These are phyloP conservation scores for Lepidium sativum DNA, from an alignment of 345 rosid genomes.

Conservation along the genomic window DNA sequence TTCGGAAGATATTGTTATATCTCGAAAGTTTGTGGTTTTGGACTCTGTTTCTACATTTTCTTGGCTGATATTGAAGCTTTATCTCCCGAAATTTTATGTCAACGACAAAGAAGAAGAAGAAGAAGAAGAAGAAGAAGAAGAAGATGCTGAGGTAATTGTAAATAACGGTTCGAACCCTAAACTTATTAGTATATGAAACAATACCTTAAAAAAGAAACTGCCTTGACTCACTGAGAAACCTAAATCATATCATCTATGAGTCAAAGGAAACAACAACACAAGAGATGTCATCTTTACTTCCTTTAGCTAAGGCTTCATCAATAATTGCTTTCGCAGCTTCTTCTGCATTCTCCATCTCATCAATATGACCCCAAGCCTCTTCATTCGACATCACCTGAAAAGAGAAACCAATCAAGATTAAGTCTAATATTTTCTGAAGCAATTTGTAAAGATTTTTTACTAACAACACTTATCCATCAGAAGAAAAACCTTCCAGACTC, in stretches of 20 bases:
- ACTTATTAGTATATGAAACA: not conserved
- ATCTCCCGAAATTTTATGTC: slow-evolving; percentile 62
- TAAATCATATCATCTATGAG: no score
- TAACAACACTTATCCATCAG: not conserved
- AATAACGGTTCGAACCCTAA: not conserved
- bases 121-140: slow-evolving; percentile 41
- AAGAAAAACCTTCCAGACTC: slow-evolving; percentile 38
- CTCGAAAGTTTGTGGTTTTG: not conserved
- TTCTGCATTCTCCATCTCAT: slow-evolving; percentile 18
- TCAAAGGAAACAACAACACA: slow-evolving; percentile 32
- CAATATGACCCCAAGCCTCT: slow-evolving; percentile 28
- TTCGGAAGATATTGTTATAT: not conserved
- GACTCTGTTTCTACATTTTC: not conserved
- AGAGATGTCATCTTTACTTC: slow-evolving; percentile 37
- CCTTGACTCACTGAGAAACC: no score
- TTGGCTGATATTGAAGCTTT: slow-evolving; percentile 25
- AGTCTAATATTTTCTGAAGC: not conserved
- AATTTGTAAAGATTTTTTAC: not conserved
- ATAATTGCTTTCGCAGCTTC: slow-evolving; percentile 27
- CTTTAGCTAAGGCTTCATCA: slow-evolving; percentile 30
- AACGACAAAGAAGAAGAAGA: slow-evolving; percentile 48
- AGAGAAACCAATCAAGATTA: not conserved
- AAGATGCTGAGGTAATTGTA: slow-evolving; percentile 28
- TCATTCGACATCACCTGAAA: slow-evolving; percentile 44
- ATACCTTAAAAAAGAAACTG: no score